phyloP scores from a whole-genome alignment of 2,329 filamentous ascomycete species.

The Beauveria medogensis region DNA sequence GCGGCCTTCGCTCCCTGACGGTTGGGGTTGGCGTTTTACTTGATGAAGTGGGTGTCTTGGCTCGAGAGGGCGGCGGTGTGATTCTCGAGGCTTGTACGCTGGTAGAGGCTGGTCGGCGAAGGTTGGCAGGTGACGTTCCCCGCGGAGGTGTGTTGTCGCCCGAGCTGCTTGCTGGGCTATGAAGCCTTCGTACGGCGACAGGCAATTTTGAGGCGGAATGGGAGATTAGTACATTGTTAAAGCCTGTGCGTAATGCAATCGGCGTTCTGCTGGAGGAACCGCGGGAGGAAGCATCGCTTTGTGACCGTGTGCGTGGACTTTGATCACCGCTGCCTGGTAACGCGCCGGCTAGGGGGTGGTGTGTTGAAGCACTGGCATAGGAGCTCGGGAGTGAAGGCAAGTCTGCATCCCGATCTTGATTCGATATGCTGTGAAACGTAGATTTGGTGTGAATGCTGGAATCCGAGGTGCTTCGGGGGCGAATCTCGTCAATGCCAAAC shows the following conservation, averaged over 20 bases:
- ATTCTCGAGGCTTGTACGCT: conserved; percentile 29
- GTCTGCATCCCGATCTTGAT: conserved; percentile 44
- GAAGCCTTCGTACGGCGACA: conserved; percentile 36
- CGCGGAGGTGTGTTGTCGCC: conserved; percentile 45
- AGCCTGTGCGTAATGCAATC: conserved; percentile 24
- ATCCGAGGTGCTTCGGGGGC: conserved; percentile 60
- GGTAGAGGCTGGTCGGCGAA: conserved; percentile 34
- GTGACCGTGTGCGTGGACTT: conserved; percentile 39
- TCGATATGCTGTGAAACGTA: conserved; percentile 45
- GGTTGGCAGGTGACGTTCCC: conserved; percentile 45
- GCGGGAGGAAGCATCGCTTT: conserved; percentile 49
- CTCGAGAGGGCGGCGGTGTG: conserved; percentile 28
- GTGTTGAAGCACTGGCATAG: conserved; percentile 38
- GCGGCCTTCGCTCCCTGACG: conserved; percentile 29
- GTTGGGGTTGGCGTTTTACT: conserved; percentile 36
- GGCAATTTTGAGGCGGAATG: conserved; percentile 35
- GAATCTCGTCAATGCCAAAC: conserved; percentile 49
- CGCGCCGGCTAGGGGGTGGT: conserved; percentile 16
- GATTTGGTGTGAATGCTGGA: conserved; percentile 51
- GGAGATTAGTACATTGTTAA: conserved; percentile 17
- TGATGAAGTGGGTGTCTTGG: conserved; percentile 33
- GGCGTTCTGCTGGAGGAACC: conserved; percentile 21
- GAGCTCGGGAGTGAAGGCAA: conserved; percentile 60
- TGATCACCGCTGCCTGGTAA: conserved; percentile 18
- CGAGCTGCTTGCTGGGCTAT: conserved; percentile 33